Evolutionary conservation across 2,329 filamentous ascomycete species (phyloP).

Genomic region (Xylariomycetidae sp.): DNA sequence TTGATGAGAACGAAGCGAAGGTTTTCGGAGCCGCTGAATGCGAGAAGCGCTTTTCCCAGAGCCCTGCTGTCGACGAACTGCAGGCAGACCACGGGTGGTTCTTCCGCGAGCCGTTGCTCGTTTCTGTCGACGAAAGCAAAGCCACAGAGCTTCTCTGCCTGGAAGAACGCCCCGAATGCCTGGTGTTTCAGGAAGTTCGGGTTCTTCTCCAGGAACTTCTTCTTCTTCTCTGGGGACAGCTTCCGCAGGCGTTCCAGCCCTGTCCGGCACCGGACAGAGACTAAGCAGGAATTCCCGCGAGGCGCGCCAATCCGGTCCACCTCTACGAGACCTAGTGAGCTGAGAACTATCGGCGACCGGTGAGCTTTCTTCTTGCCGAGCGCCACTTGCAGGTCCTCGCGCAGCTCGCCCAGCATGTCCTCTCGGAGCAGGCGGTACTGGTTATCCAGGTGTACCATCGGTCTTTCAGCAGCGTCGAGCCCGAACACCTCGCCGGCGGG

Average conservation of each 20-base stretch:
- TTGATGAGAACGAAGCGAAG: conserved; percentile 5
- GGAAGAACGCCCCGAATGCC: conserved; percentile 5
- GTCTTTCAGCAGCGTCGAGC: conserved; percentile 28
- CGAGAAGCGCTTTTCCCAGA: conserved; percentile 1
- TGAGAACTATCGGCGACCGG: conserved; percentile 25
- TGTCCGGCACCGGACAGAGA: conserved; percentile 2
- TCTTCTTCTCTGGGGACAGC: conserved; percentile 1
- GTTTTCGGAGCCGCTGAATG: conserved; percentile 1
- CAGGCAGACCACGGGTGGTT: conserved; percentile 7
- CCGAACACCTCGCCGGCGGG: conserved; percentile 42
- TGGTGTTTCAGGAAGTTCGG: conserved; percentile 9
- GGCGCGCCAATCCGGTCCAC: conserved; percentile 30
- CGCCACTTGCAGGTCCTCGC: conserved; percentile 39
- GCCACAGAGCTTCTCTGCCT: conserved; percentile 3
- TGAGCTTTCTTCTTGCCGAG: conserved; percentile 42
- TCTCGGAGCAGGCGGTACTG: conserved; percentile 66
- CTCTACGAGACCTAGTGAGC: conserved; percentile 28
- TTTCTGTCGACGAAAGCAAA: conserved; percentile 41
- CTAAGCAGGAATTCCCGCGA: conserved; percentile 22
- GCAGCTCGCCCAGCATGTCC: conserved; percentile 62
- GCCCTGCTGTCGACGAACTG: conserved; percentile 5
- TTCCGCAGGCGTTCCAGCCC: conserved; percentile 5
- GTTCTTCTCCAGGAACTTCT: conserved; percentile 7
- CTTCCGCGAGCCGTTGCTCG: conserved; percentile 3
- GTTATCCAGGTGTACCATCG: conserved; percentile 55